Evolutionary conservation across 2,329 filamentous ascomycete species (phyloP), one percentile per base, ranked within the genome.

Genomic region (Capronia coronata): DNA sequence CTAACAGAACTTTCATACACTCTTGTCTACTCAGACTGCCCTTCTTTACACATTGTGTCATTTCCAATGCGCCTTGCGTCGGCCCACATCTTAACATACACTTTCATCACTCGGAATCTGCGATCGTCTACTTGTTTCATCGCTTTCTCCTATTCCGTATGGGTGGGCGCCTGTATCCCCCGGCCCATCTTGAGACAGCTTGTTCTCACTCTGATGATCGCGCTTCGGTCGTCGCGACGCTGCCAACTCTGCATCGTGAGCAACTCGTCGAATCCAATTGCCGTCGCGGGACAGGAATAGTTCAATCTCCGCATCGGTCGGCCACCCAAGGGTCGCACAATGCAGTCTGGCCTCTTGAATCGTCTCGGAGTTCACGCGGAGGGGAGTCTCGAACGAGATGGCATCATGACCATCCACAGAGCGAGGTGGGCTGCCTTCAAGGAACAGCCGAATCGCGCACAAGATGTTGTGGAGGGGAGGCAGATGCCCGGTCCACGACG

Each of bases 241-340:
- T 21, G 34, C 27, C 10, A 23, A 10, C 11, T 48, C 46, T 22
- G 48, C 52, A 18, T 42, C 42, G 10, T 32, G 44, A 27, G 41
- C 29, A 13, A 54, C 48, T 11, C 35, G 25, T 18, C 39, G 38
- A 29, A 54, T n/a, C 52, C 52, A 54, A 11, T 45, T 27, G 9
- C n/a, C 27, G 14, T 54, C 37, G 37, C 23, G 44, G 5, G 32
- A 25, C 19, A 54, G 42, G 21, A 56, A 56, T 2, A 29, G 11
- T 2, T 25, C 25, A 18, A 52, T 25, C 35, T 58, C 43, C 9
- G 49, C 48, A 35, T 59, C 57, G 23, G 46, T 44, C 13, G 57
- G 55, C 57, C 57, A 59, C 2, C 45, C 43, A 6, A 59, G 44
- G 4, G 34, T 23, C 40, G 32, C 43, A 34, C 46, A 49, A 6